A percentile compares a stretch with the other conserved stretches of the same genome.
These are phyloP conservation scores for Penicillium verrucosum DNA, from an alignment of 2,329 filamentous ascomycete genomes.

Conservation along the genomic window DNA sequence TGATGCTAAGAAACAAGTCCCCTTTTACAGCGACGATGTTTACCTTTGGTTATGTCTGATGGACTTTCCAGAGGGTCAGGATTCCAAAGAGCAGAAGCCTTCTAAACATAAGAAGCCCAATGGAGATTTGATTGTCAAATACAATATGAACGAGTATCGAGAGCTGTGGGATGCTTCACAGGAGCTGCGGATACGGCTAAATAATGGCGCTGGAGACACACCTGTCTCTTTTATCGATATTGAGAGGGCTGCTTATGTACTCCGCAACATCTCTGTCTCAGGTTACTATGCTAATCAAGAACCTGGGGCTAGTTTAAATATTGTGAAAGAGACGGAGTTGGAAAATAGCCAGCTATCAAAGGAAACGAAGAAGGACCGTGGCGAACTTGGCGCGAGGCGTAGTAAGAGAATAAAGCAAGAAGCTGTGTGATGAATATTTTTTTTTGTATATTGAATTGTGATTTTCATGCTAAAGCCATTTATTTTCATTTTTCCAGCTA, in stretches of 20 bases:
- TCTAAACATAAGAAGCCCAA: conserved; percentile 19
- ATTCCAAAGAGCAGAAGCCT: not conserved
- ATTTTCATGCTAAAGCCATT: not conserved
- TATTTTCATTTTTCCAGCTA: too few relatives aligned
- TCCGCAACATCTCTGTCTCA: conserved; percentile 34
- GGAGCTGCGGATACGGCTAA: conserved; percentile 24
- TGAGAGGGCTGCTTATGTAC: conserved; percentile 39
- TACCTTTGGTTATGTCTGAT: conserved; percentile 40
- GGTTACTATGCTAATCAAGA: conserved; percentile 11
- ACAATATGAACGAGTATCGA: conserved; percentile 40
- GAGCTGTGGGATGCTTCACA: conserved; percentile 30
- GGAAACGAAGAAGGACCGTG: not conserved
- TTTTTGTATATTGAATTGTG: not conserved
- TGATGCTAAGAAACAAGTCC: conserved; percentile 21
- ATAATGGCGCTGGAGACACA: conserved; percentile 6
- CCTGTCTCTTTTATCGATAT: conserved; percentile 32
- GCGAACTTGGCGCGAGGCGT: not conserved
- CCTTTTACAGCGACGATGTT: conserved; percentile 46
- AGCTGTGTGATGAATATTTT: not conserved
- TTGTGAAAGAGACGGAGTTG: not conserved
- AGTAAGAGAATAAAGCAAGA: not conserved
- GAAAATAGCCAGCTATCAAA: not conserved
- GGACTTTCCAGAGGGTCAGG: conserved; percentile 15
- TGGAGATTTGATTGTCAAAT: conserved; percentile 39
- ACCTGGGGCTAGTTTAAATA: not conserved